phyloP scores from a whole-genome alignment of 2,329 filamentous ascomycete genomes.

The Hymenoscyphus repandus region DNA sequence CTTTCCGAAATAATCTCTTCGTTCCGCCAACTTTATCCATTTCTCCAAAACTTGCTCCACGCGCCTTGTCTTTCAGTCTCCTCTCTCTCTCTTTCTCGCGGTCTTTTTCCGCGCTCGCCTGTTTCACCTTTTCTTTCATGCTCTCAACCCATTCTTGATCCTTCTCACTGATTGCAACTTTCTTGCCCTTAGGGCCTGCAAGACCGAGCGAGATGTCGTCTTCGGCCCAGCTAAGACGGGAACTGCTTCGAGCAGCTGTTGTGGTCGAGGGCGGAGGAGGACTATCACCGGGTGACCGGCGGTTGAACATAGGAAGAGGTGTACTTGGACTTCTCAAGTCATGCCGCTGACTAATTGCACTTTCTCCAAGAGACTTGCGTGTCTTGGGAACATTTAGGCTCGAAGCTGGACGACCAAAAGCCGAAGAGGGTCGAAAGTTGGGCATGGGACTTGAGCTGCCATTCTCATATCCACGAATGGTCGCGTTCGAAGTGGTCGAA shows the following conservation, averaged over 20 bases:
- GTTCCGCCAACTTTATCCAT: constrained; percentile 67
- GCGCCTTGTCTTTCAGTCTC: background rate
- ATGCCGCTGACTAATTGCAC: background rate
- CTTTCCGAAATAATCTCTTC: constrained; percentile 56
- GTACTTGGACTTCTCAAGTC: constrained; percentile 21
- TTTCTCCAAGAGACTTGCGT: constrained; percentile 22
- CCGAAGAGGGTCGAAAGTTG: constrained; percentile 19
- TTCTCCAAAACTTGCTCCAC: constrained; percentile 46
- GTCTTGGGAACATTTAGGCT: constrained; percentile 27
- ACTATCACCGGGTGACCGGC: constrained; percentile 9
- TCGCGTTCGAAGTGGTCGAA: constrained; percentile 15
- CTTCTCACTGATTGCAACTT: constrained; percentile 63
- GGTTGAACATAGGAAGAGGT: constrained; percentile 14
- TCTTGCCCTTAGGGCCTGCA: constrained; percentile 63
- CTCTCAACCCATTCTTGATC: constrained; percentile 77
- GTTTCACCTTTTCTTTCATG: constrained; percentile 73
- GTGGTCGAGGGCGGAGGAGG: constrained; percentile 11
- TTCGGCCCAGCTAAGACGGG: constrained; percentile 51
- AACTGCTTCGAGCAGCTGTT: constrained; percentile 25
- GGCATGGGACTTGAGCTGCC: constrained; percentile 37
- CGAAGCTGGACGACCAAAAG: constrained; percentile 22
- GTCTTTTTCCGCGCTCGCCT: constrained; percentile 57
- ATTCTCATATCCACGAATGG: constrained; percentile 22
- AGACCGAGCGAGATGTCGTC: constrained; percentile 60
- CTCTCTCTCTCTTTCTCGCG: constrained; percentile 25